These are phyloP conservation scores for Babesia gibsoni DNA, from an alignment of 169 alveolate species.

Conservation along the genomic window DNA sequence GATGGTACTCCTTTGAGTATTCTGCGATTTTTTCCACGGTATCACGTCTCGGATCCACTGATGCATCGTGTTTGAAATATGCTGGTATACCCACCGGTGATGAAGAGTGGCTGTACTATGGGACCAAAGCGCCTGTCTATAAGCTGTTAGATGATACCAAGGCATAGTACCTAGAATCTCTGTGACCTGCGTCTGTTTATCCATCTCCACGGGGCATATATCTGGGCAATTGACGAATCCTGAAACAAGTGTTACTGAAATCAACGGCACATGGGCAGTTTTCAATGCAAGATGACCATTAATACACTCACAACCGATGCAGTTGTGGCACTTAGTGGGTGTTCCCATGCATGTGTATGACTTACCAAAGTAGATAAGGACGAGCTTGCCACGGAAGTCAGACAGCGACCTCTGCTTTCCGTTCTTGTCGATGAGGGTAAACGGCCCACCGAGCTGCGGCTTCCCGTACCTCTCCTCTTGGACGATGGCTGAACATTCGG, in stretches of 20 bases:
- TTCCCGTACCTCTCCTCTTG: slow-evolving; percentile 67
- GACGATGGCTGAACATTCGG: slow-evolving; percentile 27
- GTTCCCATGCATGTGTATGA: slow-evolving; percentile 24
- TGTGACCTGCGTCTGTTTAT: slow-evolving; percentile 76
- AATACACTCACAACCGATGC: slow-evolving; percentile 50
- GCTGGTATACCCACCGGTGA: slow-evolving; percentile 37
- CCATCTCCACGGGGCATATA: slow-evolving; percentile 87
- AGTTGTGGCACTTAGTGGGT: slow-evolving; percentile 1
- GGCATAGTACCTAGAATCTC: slow-evolving; percentile 64
- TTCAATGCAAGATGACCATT: too few species aligned
- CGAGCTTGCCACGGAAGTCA: slow-evolving; percentile 58
- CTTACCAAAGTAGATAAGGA: slow-evolving; percentile 67
- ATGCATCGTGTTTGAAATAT: not conserved
- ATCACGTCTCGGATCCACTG: slow-evolving; percentile 74
- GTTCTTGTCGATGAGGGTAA: slow-evolving; percentile 72
- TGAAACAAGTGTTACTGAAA: too few species aligned
- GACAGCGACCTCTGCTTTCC: slow-evolving; percentile 60
- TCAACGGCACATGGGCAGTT: too few species aligned
- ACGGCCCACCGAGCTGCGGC: slow-evolving; percentile 83
- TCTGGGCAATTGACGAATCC: slow-evolving; percentile 88
- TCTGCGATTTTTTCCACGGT: slow-evolving; percentile 61
- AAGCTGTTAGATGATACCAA: not conserved
- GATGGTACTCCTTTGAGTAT: slow-evolving; percentile 66
- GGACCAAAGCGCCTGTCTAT: slow-evolving; percentile 65
- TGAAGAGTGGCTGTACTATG: slow-evolving; percentile 69